Percentiles rank a stretch among this genome's conserved stretches.
These are phyloP conservation scores for Backusella psychrophila DNA, from an alignment of 192 early-diverging fungal genomes.

Conservation along the genomic window DNA sequence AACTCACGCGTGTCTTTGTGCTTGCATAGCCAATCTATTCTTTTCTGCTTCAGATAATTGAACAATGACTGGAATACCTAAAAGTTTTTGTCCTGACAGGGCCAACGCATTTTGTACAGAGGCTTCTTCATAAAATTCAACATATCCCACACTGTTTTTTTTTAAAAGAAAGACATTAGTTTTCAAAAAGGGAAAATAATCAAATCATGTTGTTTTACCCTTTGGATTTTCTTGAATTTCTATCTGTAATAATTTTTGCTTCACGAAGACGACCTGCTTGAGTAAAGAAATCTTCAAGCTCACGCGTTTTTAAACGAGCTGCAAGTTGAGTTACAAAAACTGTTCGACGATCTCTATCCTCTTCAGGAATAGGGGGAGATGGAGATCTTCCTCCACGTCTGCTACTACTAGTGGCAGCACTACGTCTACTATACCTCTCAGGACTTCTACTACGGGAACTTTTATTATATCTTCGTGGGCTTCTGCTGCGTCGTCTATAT, in stretches of 20 bases:
- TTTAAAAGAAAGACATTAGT: background rate
- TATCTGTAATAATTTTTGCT: slow-evolving; percentile 84
- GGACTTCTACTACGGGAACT: slow-evolving; percentile 17
- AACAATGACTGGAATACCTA: slow-evolving; percentile 93
- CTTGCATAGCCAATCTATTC: slow-evolving; percentile 72
- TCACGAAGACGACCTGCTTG: slow-evolving; percentile 83
- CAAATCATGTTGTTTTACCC: slow-evolving; percentile 52
- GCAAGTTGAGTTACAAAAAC: slow-evolving; percentile 96
- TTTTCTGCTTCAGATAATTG: slow-evolving; percentile 92
- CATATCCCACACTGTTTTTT: slow-evolving; percentile 82
- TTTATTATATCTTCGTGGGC: slow-evolving; percentile 36
- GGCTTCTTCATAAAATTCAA: slow-evolving; percentile 90
- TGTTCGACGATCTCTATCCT: slow-evolving; percentile 86
- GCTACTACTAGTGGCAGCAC: slow-evolving; percentile 3
- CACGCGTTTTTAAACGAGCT: slow-evolving; percentile 67
- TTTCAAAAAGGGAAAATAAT: background rate
- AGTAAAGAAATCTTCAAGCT: slow-evolving; percentile 87
- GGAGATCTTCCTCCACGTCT: slow-evolving; percentile 53
- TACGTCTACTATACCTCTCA: slow-evolving; percentile 3
- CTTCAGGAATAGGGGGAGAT: slow-evolving; percentile 67
- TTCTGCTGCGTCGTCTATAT: slow-evolving; percentile 42
- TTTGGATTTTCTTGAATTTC: slow-evolving; percentile 78
- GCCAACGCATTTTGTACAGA: slow-evolving; percentile 83
- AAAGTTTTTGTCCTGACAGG: slow-evolving; percentile 81
- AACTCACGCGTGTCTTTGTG: slow-evolving; percentile 49